Evolutionary conservation across 345 rosid species (phyloP).

Genomic region (Pseudoturritis turrita): DNA sequence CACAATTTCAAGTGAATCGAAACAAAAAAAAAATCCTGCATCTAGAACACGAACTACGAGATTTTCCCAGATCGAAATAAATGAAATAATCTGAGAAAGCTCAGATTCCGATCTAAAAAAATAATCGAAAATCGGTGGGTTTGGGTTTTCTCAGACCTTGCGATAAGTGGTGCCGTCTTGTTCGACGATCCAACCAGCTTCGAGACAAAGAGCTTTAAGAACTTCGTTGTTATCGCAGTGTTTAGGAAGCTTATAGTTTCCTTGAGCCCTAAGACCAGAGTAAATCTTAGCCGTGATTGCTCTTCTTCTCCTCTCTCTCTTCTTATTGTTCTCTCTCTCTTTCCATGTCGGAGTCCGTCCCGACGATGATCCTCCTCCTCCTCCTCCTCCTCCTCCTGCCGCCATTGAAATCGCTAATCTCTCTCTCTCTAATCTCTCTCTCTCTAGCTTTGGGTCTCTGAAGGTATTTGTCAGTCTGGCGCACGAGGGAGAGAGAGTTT

Average conservation of each 20-base stretch:
- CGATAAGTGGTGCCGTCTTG: constrained; percentile 94
- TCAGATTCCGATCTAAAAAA: no score
- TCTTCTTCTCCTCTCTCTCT: constrained; percentile 87
- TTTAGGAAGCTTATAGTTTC: constrained; percentile 82
- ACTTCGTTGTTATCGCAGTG: constrained; percentile 98
- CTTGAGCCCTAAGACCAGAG: constrained; percentile 84
- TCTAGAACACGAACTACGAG: no score
- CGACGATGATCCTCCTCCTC: constrained; percentile 27
- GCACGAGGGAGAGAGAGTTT: constrained; percentile 26
- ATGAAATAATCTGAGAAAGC: no score
- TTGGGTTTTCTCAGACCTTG: constrained; percentile 38
- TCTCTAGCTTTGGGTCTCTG: constrained; percentile 7
- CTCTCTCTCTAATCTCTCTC: constrained; percentile 34
- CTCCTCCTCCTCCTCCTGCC: constrained; percentile 35
- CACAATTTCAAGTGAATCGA: neutral
- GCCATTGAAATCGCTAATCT: constrained; percentile 38
- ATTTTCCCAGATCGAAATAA: no score
- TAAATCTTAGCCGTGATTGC: constrained; percentile 93
- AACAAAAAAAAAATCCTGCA: no score
- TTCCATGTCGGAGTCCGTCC: constrained; percentile 92
- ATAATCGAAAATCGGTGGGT: no score
- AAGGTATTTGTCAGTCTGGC: constrained; percentile 21
- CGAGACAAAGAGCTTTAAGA: constrained; percentile 79
- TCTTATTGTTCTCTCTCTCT: constrained; percentile 93
- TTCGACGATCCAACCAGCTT: constrained; percentile 95